A percentile compares a stretch with the other conserved stretches of the same genome.
Conservation (phyloP, 1,284 basidiomycete genomes). For the Trichosporon asahii region DNA sequence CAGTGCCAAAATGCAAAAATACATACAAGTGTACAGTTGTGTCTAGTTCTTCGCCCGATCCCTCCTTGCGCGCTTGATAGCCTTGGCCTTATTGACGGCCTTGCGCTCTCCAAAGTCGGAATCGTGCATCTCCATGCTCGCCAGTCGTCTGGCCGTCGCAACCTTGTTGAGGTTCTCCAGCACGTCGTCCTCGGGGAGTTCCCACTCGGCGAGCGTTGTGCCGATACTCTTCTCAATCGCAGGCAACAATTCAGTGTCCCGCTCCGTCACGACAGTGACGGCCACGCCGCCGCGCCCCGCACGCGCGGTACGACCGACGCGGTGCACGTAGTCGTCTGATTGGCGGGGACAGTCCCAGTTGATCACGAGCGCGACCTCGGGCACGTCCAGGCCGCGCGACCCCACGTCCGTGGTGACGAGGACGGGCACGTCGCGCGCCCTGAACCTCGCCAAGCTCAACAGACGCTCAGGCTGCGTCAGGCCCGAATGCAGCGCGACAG, state of each 20-base stretch:
- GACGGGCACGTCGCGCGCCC: constrained; percentile 81
- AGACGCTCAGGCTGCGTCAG: constrained; percentile 83
- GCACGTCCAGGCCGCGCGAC: constrained; percentile 88
- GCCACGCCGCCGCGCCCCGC: constrained; percentile 86
- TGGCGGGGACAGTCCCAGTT: constrained; percentile 88
- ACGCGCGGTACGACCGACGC: constrained; percentile 79
- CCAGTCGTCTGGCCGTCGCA: constrained; percentile 85
- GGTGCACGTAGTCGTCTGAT: constrained; percentile 60
- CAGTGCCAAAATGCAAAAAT: background rate
- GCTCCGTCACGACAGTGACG: constrained; percentile 90
- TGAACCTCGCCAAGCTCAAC: constrained; percentile 78
- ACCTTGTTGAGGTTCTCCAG: constrained; percentile 83
- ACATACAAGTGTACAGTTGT: background rate
- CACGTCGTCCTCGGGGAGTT: constrained; percentile 73
- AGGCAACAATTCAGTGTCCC: constrained; percentile 80
- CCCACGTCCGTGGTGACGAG: constrained; percentile 94
- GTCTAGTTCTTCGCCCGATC: constrained; percentile 30
- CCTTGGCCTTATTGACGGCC: constrained; percentile 52
- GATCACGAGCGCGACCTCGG: constrained; percentile 88
- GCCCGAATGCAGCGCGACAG: constrained; percentile 86
- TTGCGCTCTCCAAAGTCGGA: constrained; percentile 86
- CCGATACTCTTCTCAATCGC: constrained; percentile 69
- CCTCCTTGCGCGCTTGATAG: constrained; percentile 45
- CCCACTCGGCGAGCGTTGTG: constrained; percentile 69
- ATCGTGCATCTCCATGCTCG: constrained; percentile 91